These are phyloP conservation scores for Fraxinus excelsior DNA, from an alignment of 257 asterid species.

Conservation along the genomic window DNA sequence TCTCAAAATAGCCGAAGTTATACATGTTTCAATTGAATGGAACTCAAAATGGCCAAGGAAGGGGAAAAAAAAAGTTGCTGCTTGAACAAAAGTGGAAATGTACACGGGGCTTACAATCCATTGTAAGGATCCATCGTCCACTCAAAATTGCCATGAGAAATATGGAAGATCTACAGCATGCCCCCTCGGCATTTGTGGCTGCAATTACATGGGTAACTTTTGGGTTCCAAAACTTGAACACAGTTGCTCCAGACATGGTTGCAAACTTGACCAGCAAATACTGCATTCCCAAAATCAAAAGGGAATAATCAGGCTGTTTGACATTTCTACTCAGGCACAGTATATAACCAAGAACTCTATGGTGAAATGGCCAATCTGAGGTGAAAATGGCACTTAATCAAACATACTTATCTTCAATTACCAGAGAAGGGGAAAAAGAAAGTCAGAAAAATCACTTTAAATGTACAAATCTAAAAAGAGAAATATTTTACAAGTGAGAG, in stretches of 20 bases:
- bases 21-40: not conserved
- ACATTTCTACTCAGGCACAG: not conserved
- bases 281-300: constrained; percentile 40
- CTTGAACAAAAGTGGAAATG: not conserved
- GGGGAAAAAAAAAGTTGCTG: not conserved
- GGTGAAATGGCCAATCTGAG: not conserved
- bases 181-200: constrained; percentile 73
- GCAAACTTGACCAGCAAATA: constrained; percentile 58
- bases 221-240: constrained; percentile 67
- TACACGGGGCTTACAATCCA: constrained; percentile 65
- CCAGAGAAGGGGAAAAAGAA: not conserved
- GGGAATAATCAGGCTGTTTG: constrained; percentile 23
- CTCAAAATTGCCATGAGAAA: constrained; percentile 87
- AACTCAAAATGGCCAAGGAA: not conserved
- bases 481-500: not conserved
- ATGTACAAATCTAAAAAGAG: not conserved
- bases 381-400: not conserved
- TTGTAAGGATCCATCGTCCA: constrained; percentile 78
- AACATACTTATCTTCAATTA: not conserved
- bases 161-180: constrained; percentile 75
- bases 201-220: constrained; percentile 87
- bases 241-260: constrained; percentile 60
- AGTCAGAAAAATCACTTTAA: not conserved
- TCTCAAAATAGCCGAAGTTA: not conserved
- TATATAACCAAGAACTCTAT: not conserved